These are phyloP conservation scores for Spinellus fusiger DNA, from an alignment of 192 early-diverging fungal genomes.

Conservation along the genomic window DNA sequence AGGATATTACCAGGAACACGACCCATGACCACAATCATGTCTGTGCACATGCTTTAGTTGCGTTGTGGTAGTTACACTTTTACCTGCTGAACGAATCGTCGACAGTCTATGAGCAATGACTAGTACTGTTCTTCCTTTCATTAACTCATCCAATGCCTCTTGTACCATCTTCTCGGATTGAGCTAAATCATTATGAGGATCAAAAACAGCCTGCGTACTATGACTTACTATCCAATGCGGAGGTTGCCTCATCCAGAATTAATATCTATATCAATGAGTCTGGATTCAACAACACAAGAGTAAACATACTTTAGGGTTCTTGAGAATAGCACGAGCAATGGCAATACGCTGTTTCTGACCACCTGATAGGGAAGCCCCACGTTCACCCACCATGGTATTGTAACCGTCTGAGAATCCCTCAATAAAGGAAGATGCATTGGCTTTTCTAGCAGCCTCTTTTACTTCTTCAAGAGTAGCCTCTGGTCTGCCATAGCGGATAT, in stretches of 20 bases:
- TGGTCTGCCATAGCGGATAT: conserved; percentile 61
- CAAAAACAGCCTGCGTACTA: neutral
- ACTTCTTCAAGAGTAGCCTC: conserved; percentile 70
- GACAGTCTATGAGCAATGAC: conserved; percentile 80
- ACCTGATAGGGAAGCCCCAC: conserved; percentile 55
- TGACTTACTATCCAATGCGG: conserved; percentile 55
- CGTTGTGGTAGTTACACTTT: neutral
- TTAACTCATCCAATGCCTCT: conserved; percentile 62
- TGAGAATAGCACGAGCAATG: conserved; percentile 55
- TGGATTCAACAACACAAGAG: neutral
- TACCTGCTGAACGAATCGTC: conserved; percentile 71
- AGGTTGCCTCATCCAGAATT: conserved; percentile 77
- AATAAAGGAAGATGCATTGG: conserved; percentile 76
- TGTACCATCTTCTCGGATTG: conserved; percentile 70
- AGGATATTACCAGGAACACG: conserved; percentile 29
- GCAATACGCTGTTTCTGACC: conserved; percentile 60
- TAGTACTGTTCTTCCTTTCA: conserved; percentile 73
- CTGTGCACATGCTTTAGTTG: neutral
- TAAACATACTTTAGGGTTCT: conserved; percentile 43
- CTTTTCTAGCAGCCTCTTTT: conserved; percentile 52
- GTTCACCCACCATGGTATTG: conserved; percentile 86
- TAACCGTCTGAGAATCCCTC: conserved; percentile 71
- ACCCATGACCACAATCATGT: conserved; percentile 35
- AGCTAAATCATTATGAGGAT: conserved; percentile 19
- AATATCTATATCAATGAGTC: conserved; percentile 44